Evolutionary conservation across 2,329 filamentous ascomycete genomes (phyloP).

Genomic region (Verticillium alfalfae): DNA sequence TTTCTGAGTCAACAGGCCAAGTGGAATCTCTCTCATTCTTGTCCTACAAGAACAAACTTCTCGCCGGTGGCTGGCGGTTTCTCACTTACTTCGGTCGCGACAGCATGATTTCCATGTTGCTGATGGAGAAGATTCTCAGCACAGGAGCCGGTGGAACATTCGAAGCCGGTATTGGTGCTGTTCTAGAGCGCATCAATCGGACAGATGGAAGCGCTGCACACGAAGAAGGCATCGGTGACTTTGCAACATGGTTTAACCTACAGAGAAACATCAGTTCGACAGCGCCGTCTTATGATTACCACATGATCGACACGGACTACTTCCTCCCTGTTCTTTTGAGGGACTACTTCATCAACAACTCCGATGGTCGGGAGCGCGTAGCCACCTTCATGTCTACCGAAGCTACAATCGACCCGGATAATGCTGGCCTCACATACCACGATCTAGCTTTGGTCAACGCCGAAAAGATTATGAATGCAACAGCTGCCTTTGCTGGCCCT

Average conservation of each 20-base stretch:
- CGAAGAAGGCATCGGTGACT: slow-evolving; percentile 62
- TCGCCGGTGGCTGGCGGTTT: slow-evolving; percentile 62
- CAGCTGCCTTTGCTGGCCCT: slow-evolving; percentile 43
- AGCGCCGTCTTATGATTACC: slow-evolving; percentile 50
- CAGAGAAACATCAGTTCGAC: slow-evolving; percentile 47
- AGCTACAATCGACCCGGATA: slow-evolving; percentile 43
- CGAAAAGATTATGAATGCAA: slow-evolving; percentile 51
- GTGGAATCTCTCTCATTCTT: slow-evolving; percentile 54
- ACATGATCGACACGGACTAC: slow-evolving; percentile 60
- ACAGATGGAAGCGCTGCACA: slow-evolving; percentile 58
- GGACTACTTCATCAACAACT: slow-evolving; percentile 49
- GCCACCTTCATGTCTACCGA: slow-evolving; percentile 30
- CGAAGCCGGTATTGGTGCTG: slow-evolving; percentile 56
- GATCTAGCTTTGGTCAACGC: slow-evolving; percentile 46
- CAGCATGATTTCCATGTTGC: slow-evolving; percentile 54
- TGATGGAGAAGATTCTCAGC: slow-evolving; percentile 54
- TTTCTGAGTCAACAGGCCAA: slow-evolving; percentile 36
- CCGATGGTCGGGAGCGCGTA: slow-evolving; percentile 25
- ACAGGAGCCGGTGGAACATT: slow-evolving; percentile 47
- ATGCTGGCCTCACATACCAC: slow-evolving; percentile 46
- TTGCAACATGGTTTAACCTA: slow-evolving; percentile 54
- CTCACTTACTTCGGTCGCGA: slow-evolving; percentile 64
- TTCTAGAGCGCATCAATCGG: slow-evolving; percentile 54
- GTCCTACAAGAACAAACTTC: slow-evolving; percentile 56
- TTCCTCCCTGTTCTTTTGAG: slow-evolving; percentile 53